Evolutionary conservation across 805 yeast species (phyloP), one percentile per base, ranked within the genome.

Genomic region (Scheffersomyces stipitis): DNA sequence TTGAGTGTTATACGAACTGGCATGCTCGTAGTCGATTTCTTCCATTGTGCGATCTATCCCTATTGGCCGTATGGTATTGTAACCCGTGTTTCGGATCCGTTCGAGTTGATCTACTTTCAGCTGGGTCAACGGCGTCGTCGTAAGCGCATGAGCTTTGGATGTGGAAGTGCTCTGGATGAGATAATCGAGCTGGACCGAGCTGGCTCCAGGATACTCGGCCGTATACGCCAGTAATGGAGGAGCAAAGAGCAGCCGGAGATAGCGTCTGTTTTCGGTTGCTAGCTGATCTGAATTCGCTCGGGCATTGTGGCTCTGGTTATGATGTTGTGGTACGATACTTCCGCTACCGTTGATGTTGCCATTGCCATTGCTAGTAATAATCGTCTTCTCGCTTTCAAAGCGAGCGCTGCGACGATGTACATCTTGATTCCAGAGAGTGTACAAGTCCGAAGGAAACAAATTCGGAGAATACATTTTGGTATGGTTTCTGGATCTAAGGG

Each of bases 191-290:
- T 42, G 42, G 9, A 41, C 24, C 12, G 15, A 34, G 28, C 39
- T 40, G 16, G 47, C 53, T 15, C 52, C 61, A 18, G 48, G 54
- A 38, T 62, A 58, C 15, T 72, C 75, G 3, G 81, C 67, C 0
- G 79, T 68, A 46, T 77, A 78, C 2, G 80, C 76, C 14, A 76
- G 69, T 15, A 78, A 52, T 6, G 83, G 80, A 2, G 81, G 82
- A 1, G 78, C 78, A 42, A 56, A 65, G 26, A 51, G 41, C 33
- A 43, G 53, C 9, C 51, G 45, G n/a, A 55, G 33, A 16, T 48
- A 38, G 31, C 34, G 36, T 26, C 56, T 24, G 36, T 52, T 49
- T n/a, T 51, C 51, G 32, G n/a, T n/a, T n/a, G n/a, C n/a, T n/a
- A n/a, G n/a, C n/a, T 31, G 39, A 30, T 39, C 46, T 17, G 37